Conservation (phyloP, 352 stramenopile species). For the Saprolegnia parasitica region DNA sequence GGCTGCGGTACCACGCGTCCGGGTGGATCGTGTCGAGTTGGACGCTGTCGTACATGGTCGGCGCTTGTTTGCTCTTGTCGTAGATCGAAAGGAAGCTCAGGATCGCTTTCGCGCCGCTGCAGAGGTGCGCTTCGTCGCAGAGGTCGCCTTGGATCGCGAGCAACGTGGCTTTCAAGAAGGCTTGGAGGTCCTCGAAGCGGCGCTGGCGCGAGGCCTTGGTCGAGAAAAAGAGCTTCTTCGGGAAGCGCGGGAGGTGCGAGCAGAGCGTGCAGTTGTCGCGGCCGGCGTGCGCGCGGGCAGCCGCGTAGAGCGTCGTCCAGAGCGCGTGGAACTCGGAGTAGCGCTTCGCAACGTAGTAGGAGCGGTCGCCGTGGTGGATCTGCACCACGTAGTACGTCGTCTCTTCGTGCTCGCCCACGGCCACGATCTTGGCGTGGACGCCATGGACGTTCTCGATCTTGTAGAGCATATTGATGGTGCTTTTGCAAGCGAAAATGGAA, state of each 20-base stretch:
- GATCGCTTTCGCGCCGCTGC: not conserved
- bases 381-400: constrained; percentile 8
- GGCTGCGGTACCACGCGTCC: not conserved
- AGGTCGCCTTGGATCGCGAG: constrained; percentile 18
- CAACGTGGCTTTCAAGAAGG: constrained; percentile 6
- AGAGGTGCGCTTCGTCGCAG: not conserved
- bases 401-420: constrained; percentile 10
- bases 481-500: not conserved
- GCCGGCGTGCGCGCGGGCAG: not conserved
- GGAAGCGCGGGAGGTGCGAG: not conserved
- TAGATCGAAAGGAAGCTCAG: not conserved
- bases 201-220: constrained; percentile 1
- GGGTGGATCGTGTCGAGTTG: not conserved
- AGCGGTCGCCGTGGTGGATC: not conserved
- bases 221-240: constrained; percentile 11
- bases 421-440: constrained; percentile 17
- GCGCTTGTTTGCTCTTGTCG: not conserved
- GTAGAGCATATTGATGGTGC: constrained; percentile 4
- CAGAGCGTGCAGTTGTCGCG: constrained; percentile 10
- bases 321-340: constrained; percentile 24
- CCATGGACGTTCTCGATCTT: constrained; percentile 6
- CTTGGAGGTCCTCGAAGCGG: constrained; percentile 9
- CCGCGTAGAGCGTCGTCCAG: not conserved
- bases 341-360: constrained; percentile 11
- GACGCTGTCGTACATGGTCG: not conserved